These are phyloP conservation scores for Phaeotremella skinneri DNA, from an alignment of 768 basidiomycete genomes.

Conservation along the genomic window DNA sequence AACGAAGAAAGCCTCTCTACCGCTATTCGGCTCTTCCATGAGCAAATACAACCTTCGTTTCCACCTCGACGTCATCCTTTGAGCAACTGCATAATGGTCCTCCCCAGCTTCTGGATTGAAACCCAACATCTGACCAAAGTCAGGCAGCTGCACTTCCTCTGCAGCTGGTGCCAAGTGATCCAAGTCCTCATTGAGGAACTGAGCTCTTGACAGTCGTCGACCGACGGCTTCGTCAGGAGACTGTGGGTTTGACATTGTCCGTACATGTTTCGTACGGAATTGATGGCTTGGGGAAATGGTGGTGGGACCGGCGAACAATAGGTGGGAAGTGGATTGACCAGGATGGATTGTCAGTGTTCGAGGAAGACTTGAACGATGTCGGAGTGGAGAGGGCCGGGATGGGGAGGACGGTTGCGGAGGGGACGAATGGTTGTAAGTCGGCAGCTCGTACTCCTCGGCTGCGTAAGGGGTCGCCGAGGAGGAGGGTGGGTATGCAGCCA, in stretches of 20 bases:
- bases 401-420: neutral
- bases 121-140: conserved; percentile 48
- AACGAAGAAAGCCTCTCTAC: conserved; percentile 69
- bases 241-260: neutral
- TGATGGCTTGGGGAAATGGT: neutral
- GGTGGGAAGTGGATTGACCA: neutral
- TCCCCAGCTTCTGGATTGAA: conserved; percentile 44
- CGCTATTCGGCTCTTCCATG: conserved; percentile 76
- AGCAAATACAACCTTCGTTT: conserved; percentile 67
- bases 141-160: conserved; percentile 46
- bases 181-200: conserved; percentile 22
- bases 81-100: conserved; percentile 47
- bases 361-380: neutral
- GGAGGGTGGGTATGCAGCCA: neutral
- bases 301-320: neutral
- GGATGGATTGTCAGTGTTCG: neutral
- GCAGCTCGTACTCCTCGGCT: conserved; percentile 6
- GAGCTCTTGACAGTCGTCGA: neutral
- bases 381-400: neutral
- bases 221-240: neutral
- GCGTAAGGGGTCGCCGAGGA: neutral
- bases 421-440: conserved; percentile 1
- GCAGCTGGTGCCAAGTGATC: conserved; percentile 37
- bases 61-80: conserved; percentile 54
- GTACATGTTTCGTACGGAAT: neutral